Evolutionary conservation across 805 yeast genomes (phyloP), one percentile per base, ranked within the genome.

Genomic region (Candida ortonii): DNA sequence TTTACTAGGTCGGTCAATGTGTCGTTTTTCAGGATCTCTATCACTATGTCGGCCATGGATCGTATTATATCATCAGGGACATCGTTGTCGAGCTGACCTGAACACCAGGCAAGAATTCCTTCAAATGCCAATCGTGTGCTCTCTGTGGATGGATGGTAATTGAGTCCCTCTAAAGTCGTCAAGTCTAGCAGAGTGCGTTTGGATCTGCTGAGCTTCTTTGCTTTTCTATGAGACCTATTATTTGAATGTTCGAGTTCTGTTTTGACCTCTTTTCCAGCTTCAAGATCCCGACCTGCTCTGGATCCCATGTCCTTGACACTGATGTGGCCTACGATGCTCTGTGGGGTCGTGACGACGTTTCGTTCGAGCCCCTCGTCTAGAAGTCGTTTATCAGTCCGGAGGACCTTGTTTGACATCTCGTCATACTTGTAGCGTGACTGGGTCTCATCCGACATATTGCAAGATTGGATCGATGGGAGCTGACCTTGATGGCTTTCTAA

Each of bases 401-500:
- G 67, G 41, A 85, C 90, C 64, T 80, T 80, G 48, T 80, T 83
- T 32, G 94, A 72, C 88, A 85, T 81, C 52, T 76, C 84, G 54
- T 78, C 82, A 47, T 78, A 76, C 45, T 77, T 70, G 57, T 78
- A 80, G 43, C 49, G 55, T 28, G 37, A 37, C 14, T 25, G 41
- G 49, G 46, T 6, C 10, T 25, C 28, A 3, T 31, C 34, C 6
- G 43, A 21, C 43, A 39, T 39, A 16, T 15, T 24, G 30, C 10
- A 26, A n/a, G n/a, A n/a, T n/a, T n/a, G n/a, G n/a, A n/a, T n/a
- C n/a, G n/a, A n/a, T n/a, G n/a, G n/a, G n/a, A n/a, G n/a, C n/a
- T n/a, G n/a, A n/a, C n/a, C n/a, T n/a, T n/a, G n/a, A n/a, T n/a
- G n/a, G n/a, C n/a, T n/a, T n/a, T n/a, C n/a, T n/a, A n/a, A n/a